These are phyloP conservation scores for Scheffersomyces coipomensis DNA, from an alignment of 805 yeast genomes.

Conservation along the genomic window DNA sequence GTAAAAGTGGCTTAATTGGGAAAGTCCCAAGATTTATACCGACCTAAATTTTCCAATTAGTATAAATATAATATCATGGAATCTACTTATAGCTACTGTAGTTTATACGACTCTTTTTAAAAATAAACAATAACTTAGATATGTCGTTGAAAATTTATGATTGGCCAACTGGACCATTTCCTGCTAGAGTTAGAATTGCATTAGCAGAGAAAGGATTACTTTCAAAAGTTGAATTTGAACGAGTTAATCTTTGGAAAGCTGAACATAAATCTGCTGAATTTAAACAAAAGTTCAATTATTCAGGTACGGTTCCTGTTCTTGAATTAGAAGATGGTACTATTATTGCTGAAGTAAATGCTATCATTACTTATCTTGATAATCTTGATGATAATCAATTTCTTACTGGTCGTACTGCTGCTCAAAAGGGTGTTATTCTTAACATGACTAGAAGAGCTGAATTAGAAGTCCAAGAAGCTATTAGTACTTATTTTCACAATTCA, in stretches of 20 bases:
- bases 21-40: too few species aligned
- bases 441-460: slow-evolving; percentile 5
- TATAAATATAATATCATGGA: too few species aligned
- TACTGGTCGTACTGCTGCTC: slow-evolving; percentile 3
- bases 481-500: slow-evolving; percentile 3
- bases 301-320: slow-evolving; percentile 5
- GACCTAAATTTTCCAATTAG: too few species aligned
- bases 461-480: slow-evolving; percentile 4
- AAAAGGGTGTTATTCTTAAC: slow-evolving; percentile 3
- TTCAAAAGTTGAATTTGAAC: slow-evolving; percentile 1
- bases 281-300: neutral
- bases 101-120: too few species aligned
- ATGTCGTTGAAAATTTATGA: too few species aligned
- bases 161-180: slow-evolving; percentile 5
- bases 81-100: too few species aligned
- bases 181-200: slow-evolving; percentile 5
- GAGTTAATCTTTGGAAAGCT: slow-evolving; percentile 3
- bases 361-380: slow-evolving; percentile 3
- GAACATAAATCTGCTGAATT: slow-evolving; percentile 5
- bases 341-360: slow-evolving; percentile 2
- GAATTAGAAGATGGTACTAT: slow-evolving; percentile 5
- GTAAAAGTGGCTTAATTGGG: too few species aligned
- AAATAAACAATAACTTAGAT: too few species aligned
- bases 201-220: slow-evolving; percentile 3
- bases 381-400: slow-evolving; percentile 4